Percentiles rank a stretch among this genome's conserved stretches.
phyloP scores from a whole-genome alignment of 73 alveolate species.

The Paramecium biaurelia region DNA sequence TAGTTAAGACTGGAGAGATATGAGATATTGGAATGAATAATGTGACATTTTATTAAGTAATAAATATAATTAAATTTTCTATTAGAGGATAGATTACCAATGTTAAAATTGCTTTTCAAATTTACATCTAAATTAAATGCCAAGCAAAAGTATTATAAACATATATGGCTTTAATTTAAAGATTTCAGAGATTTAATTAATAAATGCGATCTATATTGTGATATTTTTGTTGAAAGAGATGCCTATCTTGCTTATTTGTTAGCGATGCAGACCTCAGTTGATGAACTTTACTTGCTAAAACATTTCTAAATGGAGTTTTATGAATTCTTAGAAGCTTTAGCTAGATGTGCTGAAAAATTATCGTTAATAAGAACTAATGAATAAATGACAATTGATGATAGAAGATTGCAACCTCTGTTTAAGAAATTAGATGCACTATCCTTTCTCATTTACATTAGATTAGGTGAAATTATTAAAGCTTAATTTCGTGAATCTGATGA shows the following conservation, averaged over 20 bases:
- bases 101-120: constrained; percentile 13
- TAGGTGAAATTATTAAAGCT: background rate
- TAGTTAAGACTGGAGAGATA: constrained; percentile 57
- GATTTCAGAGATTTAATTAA: constrained; percentile 57
- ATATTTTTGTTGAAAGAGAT: constrained; percentile 60
- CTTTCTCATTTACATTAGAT: background rate
- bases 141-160: constrained; percentile 45
- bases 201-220: constrained; percentile 53
- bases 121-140: constrained; percentile 52
- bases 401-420: background rate
- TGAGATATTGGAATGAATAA: constrained; percentile 67
- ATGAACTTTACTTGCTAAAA: constrained; percentile 63
- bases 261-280: constrained; percentile 68
- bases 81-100: constrained; percentile 43
- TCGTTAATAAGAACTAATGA: background rate
- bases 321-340: constrained; percentile 75
- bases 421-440: constrained; percentile 26
- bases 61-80: background rate
- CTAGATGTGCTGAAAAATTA: constrained; percentile 71
- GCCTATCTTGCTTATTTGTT: constrained; percentile 49
- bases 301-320: constrained; percentile 69
- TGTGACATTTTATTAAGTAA: constrained; percentile 53
- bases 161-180: constrained; percentile 15
- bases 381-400: constrained; percentile 19
- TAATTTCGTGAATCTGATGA: constrained; percentile 13